These are phyloP conservation scores for Tricholoma matsutake DNA, from an alignment of 768 basidiomycete species.

Conservation along the genomic window DNA sequence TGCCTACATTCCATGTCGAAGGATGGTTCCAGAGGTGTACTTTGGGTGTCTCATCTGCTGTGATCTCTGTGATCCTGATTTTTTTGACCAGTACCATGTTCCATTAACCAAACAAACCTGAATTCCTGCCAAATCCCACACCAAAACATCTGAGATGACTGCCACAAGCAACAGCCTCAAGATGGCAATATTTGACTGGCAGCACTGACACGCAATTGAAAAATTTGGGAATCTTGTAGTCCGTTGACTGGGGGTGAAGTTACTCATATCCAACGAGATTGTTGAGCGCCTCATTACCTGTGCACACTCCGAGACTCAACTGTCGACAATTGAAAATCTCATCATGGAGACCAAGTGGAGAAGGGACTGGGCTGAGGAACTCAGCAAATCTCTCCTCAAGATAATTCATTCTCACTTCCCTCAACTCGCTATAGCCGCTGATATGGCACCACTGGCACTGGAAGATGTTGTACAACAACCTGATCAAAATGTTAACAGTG, in stretches of 20 bases:
- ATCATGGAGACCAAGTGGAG: neutral
- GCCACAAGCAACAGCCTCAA: neutral
- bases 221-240: neutral
- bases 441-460: neutral
- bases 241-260: neutral
- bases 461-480: neutral
- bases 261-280: neutral
- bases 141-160: neutral
- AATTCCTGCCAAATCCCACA: neutral
- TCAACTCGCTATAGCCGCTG: neutral
- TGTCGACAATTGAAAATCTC: neutral
- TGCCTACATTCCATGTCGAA: neutral
- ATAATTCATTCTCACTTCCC: neutral
- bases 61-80: conserved; percentile 7
- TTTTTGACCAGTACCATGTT: conserved; percentile 6
- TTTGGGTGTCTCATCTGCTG: conserved; percentile 7
- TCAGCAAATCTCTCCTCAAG: neutral
- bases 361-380: neutral
- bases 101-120: neutral
- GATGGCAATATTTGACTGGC: conserved; percentile 5
- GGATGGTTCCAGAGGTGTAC: neutral
- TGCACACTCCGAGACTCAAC: neutral
- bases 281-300: neutral
- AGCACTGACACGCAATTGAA: neutral
- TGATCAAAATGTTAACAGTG: neutral